phyloP scores from a whole-genome alignment of 2,329 filamentous ascomycete species.

The Colletotrichum gigasporum region DNA sequence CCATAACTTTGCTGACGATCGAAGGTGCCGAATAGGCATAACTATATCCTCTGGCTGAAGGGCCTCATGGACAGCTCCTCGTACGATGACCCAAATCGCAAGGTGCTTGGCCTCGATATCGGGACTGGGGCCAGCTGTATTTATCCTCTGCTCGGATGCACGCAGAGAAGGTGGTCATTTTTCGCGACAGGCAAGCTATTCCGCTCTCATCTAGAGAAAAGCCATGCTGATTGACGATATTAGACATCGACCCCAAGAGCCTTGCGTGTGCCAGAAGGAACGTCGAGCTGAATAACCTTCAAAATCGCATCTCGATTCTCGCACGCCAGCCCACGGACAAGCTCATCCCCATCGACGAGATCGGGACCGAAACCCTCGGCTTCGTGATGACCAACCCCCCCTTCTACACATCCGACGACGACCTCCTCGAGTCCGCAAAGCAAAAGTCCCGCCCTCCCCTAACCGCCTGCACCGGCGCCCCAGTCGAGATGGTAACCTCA shows the following conservation, averaged over 20 bases:
- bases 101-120: slow-evolving; percentile 79
- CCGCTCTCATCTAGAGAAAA: background rate
- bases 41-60: slow-evolving; percentile 92
- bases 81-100: slow-evolving; percentile 57
- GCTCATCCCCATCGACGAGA: slow-evolving; percentile 71
- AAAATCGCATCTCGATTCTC: slow-evolving; percentile 71
- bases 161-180: slow-evolving; percentile 78
- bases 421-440: slow-evolving; percentile 72
- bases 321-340: slow-evolving; percentile 58
- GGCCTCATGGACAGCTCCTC: slow-evolving; percentile 77
- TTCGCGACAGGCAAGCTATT: slow-evolving; percentile 66
- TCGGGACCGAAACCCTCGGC: slow-evolving; percentile 65
- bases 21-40: slow-evolving; percentile 75
- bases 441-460: slow-evolving; percentile 75
- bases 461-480: slow-evolving; percentile 79
- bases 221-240: background rate
- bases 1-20: slow-evolving; percentile 6
- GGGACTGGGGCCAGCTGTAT: slow-evolving; percentile 93
- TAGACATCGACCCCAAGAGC: slow-evolving; percentile 80
- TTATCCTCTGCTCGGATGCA: slow-evolving; percentile 84
- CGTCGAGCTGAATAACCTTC: slow-evolving; percentile 71
- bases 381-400: slow-evolving; percentile 96
- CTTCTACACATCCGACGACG: slow-evolving; percentile 82
- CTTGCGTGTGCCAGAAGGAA: slow-evolving; percentile 74
- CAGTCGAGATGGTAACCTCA: slow-evolving; percentile 84